phyloP scores from a whole-genome alignment of 2,329 filamentous ascomycete genomes.

The Colletotrichum horii region DNA sequence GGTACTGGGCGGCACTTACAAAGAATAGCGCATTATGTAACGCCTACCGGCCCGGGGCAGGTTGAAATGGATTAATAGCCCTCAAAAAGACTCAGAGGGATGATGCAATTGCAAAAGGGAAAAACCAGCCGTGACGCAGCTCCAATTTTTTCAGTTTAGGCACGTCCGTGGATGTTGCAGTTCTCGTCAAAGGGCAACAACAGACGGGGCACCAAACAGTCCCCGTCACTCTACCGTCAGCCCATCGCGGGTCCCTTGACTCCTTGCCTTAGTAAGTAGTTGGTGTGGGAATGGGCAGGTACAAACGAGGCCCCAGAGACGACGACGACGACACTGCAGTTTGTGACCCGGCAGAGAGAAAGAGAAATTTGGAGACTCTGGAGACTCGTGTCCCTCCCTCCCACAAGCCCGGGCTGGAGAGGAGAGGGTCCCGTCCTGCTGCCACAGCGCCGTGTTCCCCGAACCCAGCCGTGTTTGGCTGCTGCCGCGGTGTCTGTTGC shows the following conservation, averaged over 20 bases:
- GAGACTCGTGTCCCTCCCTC: background rate
- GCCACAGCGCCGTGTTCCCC: background rate
- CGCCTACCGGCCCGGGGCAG: background rate
- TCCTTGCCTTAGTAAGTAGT: background rate
- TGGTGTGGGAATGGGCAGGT: background rate
- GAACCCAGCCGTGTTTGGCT: background rate
- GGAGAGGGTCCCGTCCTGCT: no score
- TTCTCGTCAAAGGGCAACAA: background rate
- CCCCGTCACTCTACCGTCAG: background rate
- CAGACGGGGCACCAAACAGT: background rate
- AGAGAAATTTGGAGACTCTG: background rate
- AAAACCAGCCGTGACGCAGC: background rate
- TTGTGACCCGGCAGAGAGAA: background rate
- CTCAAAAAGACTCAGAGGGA: background rate
- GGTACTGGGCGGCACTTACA: background rate
- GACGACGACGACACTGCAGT: background rate
- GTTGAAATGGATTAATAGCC: background rate
- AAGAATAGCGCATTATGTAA: background rate
- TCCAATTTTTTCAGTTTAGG: constrained; percentile 15
- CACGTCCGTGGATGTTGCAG: constrained; percentile 12
- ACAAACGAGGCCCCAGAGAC: background rate
- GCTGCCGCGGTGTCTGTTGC: background rate
- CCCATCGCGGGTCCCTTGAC: background rate
- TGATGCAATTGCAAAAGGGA: background rate
- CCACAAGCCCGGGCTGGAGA: background rate